Evolutionary conservation across 495 filamentous ascomycete genomes (phyloP).

Genomic region (Xylaria acuta): DNA sequence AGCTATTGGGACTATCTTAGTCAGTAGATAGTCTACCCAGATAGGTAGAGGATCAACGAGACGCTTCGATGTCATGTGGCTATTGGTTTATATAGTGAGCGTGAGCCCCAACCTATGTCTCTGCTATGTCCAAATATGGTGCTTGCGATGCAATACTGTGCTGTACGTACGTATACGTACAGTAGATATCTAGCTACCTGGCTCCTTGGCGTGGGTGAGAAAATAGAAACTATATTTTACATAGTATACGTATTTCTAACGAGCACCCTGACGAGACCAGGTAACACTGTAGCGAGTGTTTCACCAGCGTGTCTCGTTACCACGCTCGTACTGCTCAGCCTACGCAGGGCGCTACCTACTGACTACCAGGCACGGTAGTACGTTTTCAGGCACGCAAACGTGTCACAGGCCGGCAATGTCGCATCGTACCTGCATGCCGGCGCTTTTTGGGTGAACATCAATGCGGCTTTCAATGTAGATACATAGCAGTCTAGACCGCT

Average conservation of each 20-base stretch:
- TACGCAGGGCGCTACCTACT: not conserved
- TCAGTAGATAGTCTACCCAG: conserved; percentile 7
- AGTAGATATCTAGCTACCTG: no score
- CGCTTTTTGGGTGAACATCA: conserved; percentile 12
- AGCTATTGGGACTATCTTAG: not conserved
- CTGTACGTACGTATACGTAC: no score
- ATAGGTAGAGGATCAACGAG: conserved; percentile 9
- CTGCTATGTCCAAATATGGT: conserved; percentile 49
- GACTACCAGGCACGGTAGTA: not conserved
- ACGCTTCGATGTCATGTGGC: not conserved
- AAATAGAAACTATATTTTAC: not conserved
- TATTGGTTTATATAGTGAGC: conserved; percentile 8
- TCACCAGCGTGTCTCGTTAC: conserved; percentile 16
- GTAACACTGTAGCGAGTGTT: conserved; percentile 18
- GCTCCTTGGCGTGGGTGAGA: not conserved
- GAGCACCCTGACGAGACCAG: not conserved
- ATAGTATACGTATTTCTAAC: not conserved
- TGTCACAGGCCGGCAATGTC: conserved; percentile 8
- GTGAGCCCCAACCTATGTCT: not conserved
- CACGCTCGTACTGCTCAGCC: conserved; percentile 1
- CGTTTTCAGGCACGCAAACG: conserved; percentile 12
- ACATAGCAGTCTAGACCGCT: conserved; percentile 12
- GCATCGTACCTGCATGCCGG: conserved; percentile 24
- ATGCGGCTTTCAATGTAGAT: conserved; percentile 4
- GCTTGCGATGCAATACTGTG: no score